A percentile compares a stretch with the other conserved stretches of the same genome.
Conservation (phyloP, 2,329 filamentous ascomycete genomes). For the Akanthomyces muscarius region DNA sequence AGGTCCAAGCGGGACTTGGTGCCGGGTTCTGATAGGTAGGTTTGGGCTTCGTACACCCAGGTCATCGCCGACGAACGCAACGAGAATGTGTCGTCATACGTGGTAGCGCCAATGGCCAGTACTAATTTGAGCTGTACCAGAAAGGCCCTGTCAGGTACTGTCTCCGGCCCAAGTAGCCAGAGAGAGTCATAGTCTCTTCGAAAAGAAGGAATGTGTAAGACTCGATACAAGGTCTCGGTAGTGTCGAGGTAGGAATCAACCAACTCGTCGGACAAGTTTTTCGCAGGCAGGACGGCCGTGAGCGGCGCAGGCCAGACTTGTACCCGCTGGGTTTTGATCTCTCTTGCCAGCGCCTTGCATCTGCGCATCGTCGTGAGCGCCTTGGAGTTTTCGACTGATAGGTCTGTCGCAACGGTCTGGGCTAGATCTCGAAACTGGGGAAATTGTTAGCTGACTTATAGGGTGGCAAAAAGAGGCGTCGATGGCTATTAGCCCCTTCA, state of each 20-base stretch:
- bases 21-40: constrained; percentile 49
- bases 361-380: constrained; percentile 36
- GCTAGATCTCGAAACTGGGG: constrained; percentile 42
- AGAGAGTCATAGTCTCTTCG: constrained; percentile 44
- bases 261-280: constrained; percentile 43
- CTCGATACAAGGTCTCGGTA: constrained; percentile 43
- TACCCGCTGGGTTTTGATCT: constrained; percentile 47
- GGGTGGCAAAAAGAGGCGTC: too few relatives aligned
- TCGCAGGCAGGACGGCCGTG: constrained; percentile 43
- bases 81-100: constrained; percentile 48
- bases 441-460: constrained; percentile 6
- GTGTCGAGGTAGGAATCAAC: constrained; percentile 47
- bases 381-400: constrained; percentile 35
- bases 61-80: constrained; percentile 44
- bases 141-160: constrained; percentile 38
- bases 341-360: constrained; percentile 50
- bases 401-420: constrained; percentile 38
- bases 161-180: constrained; percentile 41
- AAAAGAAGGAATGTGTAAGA: constrained; percentile 50
- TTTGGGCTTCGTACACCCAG: constrained; percentile 56
- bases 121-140: constrained; percentile 55
- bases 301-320: constrained; percentile 45
- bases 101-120: constrained; percentile 52
- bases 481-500: too few relatives aligned
- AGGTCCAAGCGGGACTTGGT: constrained; percentile 49